Evolutionary conservation across 768 basidiomycete species (phyloP), one percentile per base, ranked within the genome.

Genomic region (Kwoniella sp.): DNA sequence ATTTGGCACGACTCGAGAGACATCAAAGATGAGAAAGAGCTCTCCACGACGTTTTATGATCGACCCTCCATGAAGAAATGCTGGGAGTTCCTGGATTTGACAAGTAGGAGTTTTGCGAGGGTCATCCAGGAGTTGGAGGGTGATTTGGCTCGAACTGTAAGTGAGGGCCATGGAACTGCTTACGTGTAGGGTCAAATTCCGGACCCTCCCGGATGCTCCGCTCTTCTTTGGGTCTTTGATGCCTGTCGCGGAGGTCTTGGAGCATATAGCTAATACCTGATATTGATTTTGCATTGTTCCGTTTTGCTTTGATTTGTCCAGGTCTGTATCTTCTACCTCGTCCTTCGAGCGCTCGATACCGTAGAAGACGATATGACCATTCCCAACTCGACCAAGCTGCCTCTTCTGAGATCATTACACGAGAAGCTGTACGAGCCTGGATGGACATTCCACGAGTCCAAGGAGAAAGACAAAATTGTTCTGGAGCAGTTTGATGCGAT

Each of bases 341-440:
- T 94, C 5, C 85, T 99, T 6, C 87, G 95, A 22, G 96, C 87
- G 5, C 83, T 97, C n/a, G 95, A 99, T 79, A 99, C 95, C 3
- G 86, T 99, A 67, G 95, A 98, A 80, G 95, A 99, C 80, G 95
- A 99, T 82, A 97, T 97, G 93, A 90, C 92, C 0, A 86, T 99
- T 60, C 85, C 90, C 0, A 91, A 92, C 79, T 82, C 86, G 19
- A 79, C 88, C 71, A 99, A 99, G 78, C 90, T 92, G 58, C 88
- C 91, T 2, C 73, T 97, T 27, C 84, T 99, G 33, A 87, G 91
- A 10, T 81, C 86, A 0, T 93, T 97, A 81, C 88, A 94, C 82
- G 79, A 86, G 72, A 86, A 88, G 70, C 88, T 90, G 4, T 82
- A 89, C 24, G 86, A 87, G 2, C 87, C 90, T 0, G 93, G 92